A percentile compares a stretch with the other conserved stretches of the same genome.
Conservation (phyloP, 1,284 basidiomycete species). For the Pseudozyma flocculosa region DNA sequence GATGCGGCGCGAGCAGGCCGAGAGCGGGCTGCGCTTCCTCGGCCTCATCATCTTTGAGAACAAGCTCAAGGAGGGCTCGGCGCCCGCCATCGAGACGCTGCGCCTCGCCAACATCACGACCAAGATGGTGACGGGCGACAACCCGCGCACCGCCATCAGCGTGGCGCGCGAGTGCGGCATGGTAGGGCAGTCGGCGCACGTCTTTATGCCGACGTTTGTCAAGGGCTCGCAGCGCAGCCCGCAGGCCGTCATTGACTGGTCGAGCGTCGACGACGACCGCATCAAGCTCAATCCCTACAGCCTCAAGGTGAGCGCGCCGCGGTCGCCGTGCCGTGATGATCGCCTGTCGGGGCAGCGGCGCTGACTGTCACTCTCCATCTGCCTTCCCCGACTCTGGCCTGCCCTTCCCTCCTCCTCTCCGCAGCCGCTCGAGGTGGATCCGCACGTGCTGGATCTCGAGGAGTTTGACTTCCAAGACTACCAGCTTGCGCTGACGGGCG, state of each 20-base stretch:
- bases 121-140: slow-evolving; percentile 98
- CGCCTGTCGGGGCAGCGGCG: too few species aligned
- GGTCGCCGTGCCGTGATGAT: too few species aligned
- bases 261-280: slow-evolving; percentile 81
- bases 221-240: slow-evolving; percentile 68
- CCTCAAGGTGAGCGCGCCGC: slow-evolving; percentile 63
- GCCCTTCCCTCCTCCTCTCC: too few species aligned
- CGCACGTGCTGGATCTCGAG: slow-evolving; percentile 46
- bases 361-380: background rate
- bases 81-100: slow-evolving; percentile 85
- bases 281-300: slow-evolving; percentile 83
- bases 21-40: slow-evolving; percentile 85
- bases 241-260: slow-evolving; percentile 79
- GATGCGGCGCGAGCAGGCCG: slow-evolving; percentile 93
- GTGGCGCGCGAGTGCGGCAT: slow-evolving; percentile 93
- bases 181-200: slow-evolving; percentile 81
- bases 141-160: slow-evolving; percentile 91
- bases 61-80: slow-evolving; percentile 90
- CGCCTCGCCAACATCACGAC: slow-evolving; percentile 87
- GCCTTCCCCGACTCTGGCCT: too few species aligned
- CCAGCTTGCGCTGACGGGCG: slow-evolving; percentile 89
- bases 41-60: slow-evolving; percentile 99
- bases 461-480: slow-evolving; percentile 70
- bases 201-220: slow-evolving; percentile 84
- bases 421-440: slow-evolving; percentile 43